A percentile compares a stretch with the other conserved stretches of the same genome.
Conservation (phyloP, 2,329 filamentous ascomycete genomes). For the Ilyonectria mors-panacis region DNA sequence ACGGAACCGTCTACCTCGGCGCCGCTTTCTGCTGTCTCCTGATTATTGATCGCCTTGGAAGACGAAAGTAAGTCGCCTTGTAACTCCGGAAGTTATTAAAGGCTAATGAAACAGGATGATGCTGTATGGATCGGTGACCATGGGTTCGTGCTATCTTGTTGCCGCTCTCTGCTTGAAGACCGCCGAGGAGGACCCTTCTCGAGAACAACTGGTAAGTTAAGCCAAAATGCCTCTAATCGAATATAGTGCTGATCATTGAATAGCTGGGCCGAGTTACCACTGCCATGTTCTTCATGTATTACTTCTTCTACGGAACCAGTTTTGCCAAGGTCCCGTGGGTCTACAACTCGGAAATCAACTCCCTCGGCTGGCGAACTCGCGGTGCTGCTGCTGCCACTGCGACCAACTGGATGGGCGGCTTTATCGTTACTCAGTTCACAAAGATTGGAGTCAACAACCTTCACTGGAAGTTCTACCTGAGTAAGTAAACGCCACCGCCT, state of each 20-base stretch:
- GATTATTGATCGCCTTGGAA: slow-evolving; percentile 58
- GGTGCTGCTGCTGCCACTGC: slow-evolving; percentile 61
- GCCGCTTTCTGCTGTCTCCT: slow-evolving; percentile 55
- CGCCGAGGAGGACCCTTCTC: slow-evolving; percentile 49
- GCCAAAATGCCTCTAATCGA: rapidly evolving
- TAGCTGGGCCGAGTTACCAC: slow-evolving; percentile 57
- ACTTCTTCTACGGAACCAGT: slow-evolving; percentile 58
- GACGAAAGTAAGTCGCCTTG: slow-evolving; percentile 52
- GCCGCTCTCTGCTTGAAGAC: slow-evolving; percentile 54
- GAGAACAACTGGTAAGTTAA: slow-evolving; percentile 43
- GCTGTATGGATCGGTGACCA: slow-evolving; percentile 55
- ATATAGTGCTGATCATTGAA: neutral
- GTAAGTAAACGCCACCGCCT: slow-evolving; percentile 44
- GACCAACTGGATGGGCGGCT: slow-evolving; percentile 61
- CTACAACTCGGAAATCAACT: slow-evolving; percentile 60
- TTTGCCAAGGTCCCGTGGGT: slow-evolving; percentile 60
- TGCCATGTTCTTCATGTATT: slow-evolving; percentile 61
- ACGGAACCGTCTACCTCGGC: slow-evolving; percentile 56
- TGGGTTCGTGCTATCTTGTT: slow-evolving; percentile 56
- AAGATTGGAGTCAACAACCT: slow-evolving; percentile 59
- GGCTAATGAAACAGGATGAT: slow-evolving; percentile 51
- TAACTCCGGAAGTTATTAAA: too few relatives aligned
- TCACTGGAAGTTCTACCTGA: slow-evolving; percentile 59
- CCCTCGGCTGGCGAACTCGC: slow-evolving; percentile 57
- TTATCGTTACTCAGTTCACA: slow-evolving; percentile 62